These are phyloP conservation scores for Coemansia guatemalensis DNA, from an alignment of 192 early-diverging fungal genomes.

Conservation along the genomic window DNA sequence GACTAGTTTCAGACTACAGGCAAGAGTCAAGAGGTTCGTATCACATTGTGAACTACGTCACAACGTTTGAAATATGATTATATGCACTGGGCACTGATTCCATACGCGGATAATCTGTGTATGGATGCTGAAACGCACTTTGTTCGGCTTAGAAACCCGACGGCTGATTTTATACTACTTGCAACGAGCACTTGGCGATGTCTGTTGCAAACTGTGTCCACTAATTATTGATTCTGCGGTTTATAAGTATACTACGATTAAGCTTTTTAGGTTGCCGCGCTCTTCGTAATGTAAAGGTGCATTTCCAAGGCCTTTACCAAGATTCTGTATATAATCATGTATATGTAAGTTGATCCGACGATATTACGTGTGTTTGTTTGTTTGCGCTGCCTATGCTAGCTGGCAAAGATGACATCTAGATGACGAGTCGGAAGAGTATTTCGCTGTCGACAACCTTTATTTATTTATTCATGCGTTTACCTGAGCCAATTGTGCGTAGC, in stretches of 20 bases:
- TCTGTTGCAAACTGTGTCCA: not conserved
- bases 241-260: not conserved
- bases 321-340: not conserved
- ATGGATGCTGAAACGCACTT: slow-evolving; percentile 37
- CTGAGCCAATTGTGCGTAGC: slow-evolving; percentile 25
- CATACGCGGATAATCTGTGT: slow-evolving; percentile 23
- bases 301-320: not conserved
- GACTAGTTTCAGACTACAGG: not conserved
- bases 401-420: slow-evolving; percentile 70
- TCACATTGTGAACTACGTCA: not conserved
- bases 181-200: not conserved
- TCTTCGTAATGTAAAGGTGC: not conserved
- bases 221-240: not conserved
- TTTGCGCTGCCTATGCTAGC: slow-evolving; percentile 3
- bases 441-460: slow-evolving; percentile 69
- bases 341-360: not conserved
- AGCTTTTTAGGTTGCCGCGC: not conserved
- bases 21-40: not conserved
- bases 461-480: slow-evolving; percentile 72
- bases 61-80: slow-evolving; percentile 47
- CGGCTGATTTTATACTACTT: slow-evolving; percentile 26
- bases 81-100: slow-evolving; percentile 71
- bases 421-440: slow-evolving; percentile 80
- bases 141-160: slow-evolving; percentile 54
- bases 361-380: not conserved